A percentile compares a stretch with the other conserved stretches of the same genome.
Evolutionary conservation across 345 rosid genomes (phyloP).

Genomic region (Lepidium sativum): DNA sequence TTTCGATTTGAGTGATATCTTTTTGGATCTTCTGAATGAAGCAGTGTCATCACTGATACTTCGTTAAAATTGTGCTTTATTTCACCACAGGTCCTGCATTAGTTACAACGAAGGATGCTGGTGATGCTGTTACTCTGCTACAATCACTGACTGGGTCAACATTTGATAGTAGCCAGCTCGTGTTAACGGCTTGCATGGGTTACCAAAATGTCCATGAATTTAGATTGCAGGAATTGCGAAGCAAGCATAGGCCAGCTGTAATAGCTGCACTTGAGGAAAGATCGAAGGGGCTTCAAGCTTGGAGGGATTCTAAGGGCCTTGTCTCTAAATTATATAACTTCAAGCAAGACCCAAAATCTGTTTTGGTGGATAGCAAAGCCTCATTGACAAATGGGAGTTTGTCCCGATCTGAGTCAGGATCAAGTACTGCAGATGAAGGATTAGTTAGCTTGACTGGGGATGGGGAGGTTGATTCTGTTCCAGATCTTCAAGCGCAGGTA

Average conservation of each 20-base stretch:
- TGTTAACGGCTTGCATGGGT: conserved; percentile 98
- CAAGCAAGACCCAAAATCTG: conserved; percentile 67
- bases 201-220: conserved; percentile 80
- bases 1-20: conserved; percentile 7
- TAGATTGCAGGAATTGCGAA: conserved; percentile 72
- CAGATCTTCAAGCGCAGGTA: conserved; percentile 94
- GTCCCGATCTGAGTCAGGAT: conserved; percentile 68
- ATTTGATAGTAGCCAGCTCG: conserved; percentile 99
- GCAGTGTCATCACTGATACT: not conserved
- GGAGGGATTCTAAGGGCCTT: conserved; percentile 83
- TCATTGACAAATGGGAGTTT: conserved; percentile 48
- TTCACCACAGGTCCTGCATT: conserved; percentile 79
- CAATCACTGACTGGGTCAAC: conserved; percentile 97
- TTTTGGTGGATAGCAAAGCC: conserved; percentile 48
- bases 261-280: conserved; percentile 79
- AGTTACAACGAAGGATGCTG: conserved; percentile 98
- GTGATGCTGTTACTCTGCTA: conserved; percentile 95
- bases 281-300: conserved; percentile 87
- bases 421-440: conserved; percentile 65
- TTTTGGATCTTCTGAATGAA: not conserved
- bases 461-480: conserved; percentile 58
- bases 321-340: conserved; percentile 88
- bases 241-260: conserved; percentile 81
- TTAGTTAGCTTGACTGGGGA: conserved; percentile 64
- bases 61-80: conserved; percentile 29